Evolutionary conservation across 2,329 filamentous ascomycete genomes (phyloP).

Genomic region (Nothopassalora personata): DNA sequence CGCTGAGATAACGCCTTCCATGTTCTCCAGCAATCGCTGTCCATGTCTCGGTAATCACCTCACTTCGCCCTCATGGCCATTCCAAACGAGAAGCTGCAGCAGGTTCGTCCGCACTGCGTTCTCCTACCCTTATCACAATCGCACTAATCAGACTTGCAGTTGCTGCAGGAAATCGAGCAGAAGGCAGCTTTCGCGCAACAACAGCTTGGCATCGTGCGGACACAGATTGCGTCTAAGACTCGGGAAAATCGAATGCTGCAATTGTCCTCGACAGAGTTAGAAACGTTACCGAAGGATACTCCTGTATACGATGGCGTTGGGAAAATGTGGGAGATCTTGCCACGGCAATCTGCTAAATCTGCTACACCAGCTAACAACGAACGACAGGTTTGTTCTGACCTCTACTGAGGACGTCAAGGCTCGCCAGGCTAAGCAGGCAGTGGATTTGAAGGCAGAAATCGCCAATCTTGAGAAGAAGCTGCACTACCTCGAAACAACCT

Average conservation of each 20-base stretch:
- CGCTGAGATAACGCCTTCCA: too few species aligned
- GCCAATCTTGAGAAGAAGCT: slow-evolving; percentile 80
- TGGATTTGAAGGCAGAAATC: slow-evolving; percentile 71
- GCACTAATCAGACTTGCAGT: slow-evolving; percentile 45
- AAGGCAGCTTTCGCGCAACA: slow-evolving; percentile 85
- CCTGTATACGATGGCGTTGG: slow-evolving; percentile 91
- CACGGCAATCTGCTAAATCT: slow-evolving; percentile 1
- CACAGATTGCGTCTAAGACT: slow-evolving; percentile 79
- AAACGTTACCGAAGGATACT: slow-evolving; percentile 67
- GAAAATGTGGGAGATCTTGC: slow-evolving; percentile 66
- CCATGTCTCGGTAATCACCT: too few species aligned
- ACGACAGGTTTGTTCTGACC: slow-evolving; percentile 74
- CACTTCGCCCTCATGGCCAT: slow-evolving; percentile 64
- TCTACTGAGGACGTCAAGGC: slow-evolving; percentile 67
- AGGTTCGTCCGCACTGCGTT: slow-evolving; percentile 53
- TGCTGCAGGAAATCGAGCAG: slow-evolving; percentile 88
- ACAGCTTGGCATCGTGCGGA: slow-evolving; percentile 79
- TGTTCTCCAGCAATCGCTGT: too few species aligned
- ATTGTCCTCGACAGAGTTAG: slow-evolving; percentile 77
- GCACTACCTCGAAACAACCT: slow-evolving; percentile 88
- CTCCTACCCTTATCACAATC: neutral
- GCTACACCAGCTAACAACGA: slow-evolving; percentile 14
- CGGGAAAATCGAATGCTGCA: slow-evolving; percentile 84
- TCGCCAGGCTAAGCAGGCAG: slow-evolving; percentile 69
- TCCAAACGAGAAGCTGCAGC: slow-evolving; percentile 86